These are phyloP conservation scores for Ricinus communis DNA, from an alignment of 345 rosid genomes.

Conservation along the genomic window DNA sequence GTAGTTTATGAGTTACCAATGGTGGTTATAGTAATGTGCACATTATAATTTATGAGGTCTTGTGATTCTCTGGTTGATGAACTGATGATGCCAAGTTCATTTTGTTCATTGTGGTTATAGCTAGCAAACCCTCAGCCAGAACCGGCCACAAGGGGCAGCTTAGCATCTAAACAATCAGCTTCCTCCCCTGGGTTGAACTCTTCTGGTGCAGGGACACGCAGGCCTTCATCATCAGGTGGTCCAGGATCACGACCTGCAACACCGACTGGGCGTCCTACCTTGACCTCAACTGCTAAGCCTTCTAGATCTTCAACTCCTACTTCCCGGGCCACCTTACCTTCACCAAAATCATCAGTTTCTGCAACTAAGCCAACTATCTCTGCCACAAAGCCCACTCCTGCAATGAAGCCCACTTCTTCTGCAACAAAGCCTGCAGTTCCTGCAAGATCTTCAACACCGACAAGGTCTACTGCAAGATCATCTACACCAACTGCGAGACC, in stretches of 20 bases:
- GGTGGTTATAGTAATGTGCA: slow-evolving; percentile 7
- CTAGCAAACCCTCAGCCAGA: slow-evolving; percentile 71
- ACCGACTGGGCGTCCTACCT: slow-evolving; percentile 73
- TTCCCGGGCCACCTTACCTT: slow-evolving; percentile 63
- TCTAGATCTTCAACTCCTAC: slow-evolving; percentile 87
- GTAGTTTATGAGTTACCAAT: background rate
- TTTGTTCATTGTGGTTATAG: slow-evolving; percentile 42
- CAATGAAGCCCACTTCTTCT: slow-evolving; percentile 42
- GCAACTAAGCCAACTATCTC: slow-evolving; percentile 35
- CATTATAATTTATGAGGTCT: slow-evolving; percentile 4
- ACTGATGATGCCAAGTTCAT: slow-evolving; percentile 17
- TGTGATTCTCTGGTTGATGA: slow-evolving; percentile 12
- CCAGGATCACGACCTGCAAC: slow-evolving; percentile 91
- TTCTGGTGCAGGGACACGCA: slow-evolving; percentile 55
- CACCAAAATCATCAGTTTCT: slow-evolving; percentile 48
- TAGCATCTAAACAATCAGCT: slow-evolving; percentile 58
- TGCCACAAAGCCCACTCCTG: slow-evolving; percentile 36
- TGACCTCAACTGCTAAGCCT: slow-evolving; percentile 54
- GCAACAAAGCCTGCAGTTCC: slow-evolving; percentile 51
- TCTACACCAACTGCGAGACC: slow-evolving; percentile 86
- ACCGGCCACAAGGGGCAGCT: slow-evolving; percentile 54
- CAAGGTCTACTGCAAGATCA: slow-evolving; percentile 78
- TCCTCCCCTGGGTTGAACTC: slow-evolving; percentile 75
- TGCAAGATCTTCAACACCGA: slow-evolving; percentile 82
- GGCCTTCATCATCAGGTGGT: slow-evolving; percentile 97